Evolutionary conservation across 2,329 filamentous ascomycete genomes (phyloP), one percentile per base, ranked within the genome.

Genomic region (Cytospora piceae): DNA sequence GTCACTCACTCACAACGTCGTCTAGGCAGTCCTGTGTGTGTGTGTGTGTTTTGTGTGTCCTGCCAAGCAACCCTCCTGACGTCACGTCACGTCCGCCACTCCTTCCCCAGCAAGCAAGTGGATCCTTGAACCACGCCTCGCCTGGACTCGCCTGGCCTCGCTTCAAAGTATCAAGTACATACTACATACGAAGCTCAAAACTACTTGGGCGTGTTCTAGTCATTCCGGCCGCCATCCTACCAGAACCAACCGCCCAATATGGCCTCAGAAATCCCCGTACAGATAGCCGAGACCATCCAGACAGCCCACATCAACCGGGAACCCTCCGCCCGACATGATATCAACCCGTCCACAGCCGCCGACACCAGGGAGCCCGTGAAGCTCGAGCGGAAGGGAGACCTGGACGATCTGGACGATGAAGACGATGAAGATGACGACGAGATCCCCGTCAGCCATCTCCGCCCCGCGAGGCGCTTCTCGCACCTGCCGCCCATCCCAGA

Each of bases 231-330:
- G 17, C 59, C 66, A 53, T 57, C 11, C 31, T 24, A 46, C 42
- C 24, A 22, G n/a, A 49, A 49, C 31, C 11, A 15, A 4, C 49
- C 37, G 55, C 59, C 61, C 62, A 72, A 59, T 66, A 90, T 90
- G 85, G 76, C 83, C 39, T 78, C 79, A 32, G 83, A 85, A n/a
- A 76, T 86, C 22, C 83, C 87, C 31, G 78, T 87, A 29, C 87
- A 95, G 74, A 79, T 94, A 65, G 91, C 92, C 55, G 91, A 92
- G 72, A 90, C 90, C 39, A 81, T 97, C 70, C 94, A 97, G 77
- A 88, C 90, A 20, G 91, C 88, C 39, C 91, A 90, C 74, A 89
- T 97, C 78, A 90, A 92, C 69, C 85, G 81, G 56, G 74, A 87
- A 61, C 93, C 93, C 0, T 92, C 91, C 49, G 83, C 89, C 6